A percentile compares a stretch with the other conserved stretches of the same genome.
Evolutionary conservation across 768 basidiomycete species (phyloP).

Genomic region (Hemileccinum rubropunctum): DNA sequence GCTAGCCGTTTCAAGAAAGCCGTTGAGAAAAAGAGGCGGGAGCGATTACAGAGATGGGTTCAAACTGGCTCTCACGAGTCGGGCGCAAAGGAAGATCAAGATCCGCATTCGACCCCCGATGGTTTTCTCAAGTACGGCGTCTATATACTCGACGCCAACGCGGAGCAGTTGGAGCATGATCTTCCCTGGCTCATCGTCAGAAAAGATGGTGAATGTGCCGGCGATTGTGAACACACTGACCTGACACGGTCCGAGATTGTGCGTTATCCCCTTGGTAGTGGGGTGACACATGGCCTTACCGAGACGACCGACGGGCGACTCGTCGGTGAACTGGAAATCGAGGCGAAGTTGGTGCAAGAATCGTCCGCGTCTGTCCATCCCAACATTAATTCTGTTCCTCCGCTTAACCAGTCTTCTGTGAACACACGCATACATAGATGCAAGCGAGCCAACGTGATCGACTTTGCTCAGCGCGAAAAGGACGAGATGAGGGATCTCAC

Average conservation of each 20-base stretch:
- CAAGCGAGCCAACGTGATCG: slow-evolving; percentile 56
- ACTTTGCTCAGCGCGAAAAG: slow-evolving; percentile 80
- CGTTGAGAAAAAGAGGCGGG: slow-evolving; percentile 52
- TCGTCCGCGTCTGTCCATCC: not conserved
- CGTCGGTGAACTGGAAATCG: slow-evolving; percentile 22
- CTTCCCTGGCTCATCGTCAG: slow-evolving; percentile 28
- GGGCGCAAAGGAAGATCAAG: slow-evolving; percentile 10
- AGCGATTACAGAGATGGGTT: slow-evolving; percentile 36
- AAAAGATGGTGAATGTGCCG: slow-evolving; percentile 26
- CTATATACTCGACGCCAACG: slow-evolving; percentile 30
- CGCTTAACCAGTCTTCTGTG: not conserved
- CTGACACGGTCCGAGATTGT: not conserved
- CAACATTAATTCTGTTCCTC: not conserved
- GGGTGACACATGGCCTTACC: slow-evolving; percentile 23
- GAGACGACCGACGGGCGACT: slow-evolving; percentile 31
- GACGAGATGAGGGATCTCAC: slow-evolving; percentile 91
- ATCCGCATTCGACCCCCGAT: slow-evolving; percentile 22
- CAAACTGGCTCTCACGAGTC: slow-evolving; percentile 15
- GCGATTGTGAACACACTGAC: slow-evolving; percentile 16
- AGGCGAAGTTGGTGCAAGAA: slow-evolving; percentile 13
- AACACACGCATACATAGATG: slow-evolving; percentile 25
- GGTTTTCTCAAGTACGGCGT: slow-evolving; percentile 32
- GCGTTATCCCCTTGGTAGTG: not conserved
- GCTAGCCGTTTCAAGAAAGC: slow-evolving; percentile 68
- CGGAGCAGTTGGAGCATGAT: slow-evolving; percentile 26